A percentile compares a stretch with the other conserved stretches of the same genome.
Evolutionary conservation across 2,329 filamentous ascomycete genomes (phyloP).

Genomic region (Pseudogymnoascus sp.): DNA sequence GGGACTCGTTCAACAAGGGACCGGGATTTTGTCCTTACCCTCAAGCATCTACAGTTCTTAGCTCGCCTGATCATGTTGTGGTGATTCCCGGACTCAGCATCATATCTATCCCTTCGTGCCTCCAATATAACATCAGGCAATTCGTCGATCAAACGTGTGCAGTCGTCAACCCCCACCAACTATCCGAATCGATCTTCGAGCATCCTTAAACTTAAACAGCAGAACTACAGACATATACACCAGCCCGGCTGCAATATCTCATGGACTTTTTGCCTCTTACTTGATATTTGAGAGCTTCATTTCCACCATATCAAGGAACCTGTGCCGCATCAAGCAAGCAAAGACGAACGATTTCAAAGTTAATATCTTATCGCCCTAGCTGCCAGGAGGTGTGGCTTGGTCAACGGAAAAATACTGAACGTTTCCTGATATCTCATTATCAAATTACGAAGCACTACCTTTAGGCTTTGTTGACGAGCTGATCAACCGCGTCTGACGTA

Average conservation of each 20-base stretch:
- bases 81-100: not conserved
- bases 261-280: not conserved
- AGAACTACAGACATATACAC: not conserved
- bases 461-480: not conserved
- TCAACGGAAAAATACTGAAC: not conserved
- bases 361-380: not conserved
- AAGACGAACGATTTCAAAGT: not conserved
- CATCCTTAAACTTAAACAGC: slow-evolving; percentile 3
- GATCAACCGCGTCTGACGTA: not conserved
- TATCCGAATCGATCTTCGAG: not conserved
- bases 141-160: slow-evolving; percentile 4
- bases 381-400: not conserved
- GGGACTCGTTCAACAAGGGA: slow-evolving; percentile 4
- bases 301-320: not conserved
- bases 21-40: not conserved
- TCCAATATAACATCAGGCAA: slow-evolving; percentile 7
- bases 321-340: not conserved
- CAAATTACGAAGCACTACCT: not conserved
- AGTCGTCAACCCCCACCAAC: not conserved
- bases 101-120: slow-evolving; percentile 4
- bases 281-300: not conserved
- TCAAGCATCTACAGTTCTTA: slow-evolving; percentile 1
- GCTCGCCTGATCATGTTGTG: slow-evolving; percentile 6
- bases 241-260: not conserved
- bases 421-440: not conserved